Evolutionary conservation across 805 yeast species (phyloP).

Genomic region (Candida ficus): DNA sequence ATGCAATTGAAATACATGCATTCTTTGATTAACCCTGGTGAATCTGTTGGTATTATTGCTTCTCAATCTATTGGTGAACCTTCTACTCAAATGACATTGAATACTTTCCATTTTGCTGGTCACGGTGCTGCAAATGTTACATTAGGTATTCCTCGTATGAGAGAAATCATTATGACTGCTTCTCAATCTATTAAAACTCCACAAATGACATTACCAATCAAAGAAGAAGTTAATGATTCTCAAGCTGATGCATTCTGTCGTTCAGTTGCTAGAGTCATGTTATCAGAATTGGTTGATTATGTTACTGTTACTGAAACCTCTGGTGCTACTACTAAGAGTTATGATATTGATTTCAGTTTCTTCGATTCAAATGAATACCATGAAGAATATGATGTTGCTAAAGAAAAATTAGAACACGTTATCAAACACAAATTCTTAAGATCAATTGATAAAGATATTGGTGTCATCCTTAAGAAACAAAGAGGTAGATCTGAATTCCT

Average conservation of each 20-base stretch:
- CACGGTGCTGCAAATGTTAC: slow-evolving; percentile 99
- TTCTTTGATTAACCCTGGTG: slow-evolving; percentile 93
- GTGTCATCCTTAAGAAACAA: too few species aligned
- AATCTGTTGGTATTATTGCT: slow-evolving; percentile 96
- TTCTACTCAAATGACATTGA: slow-evolving; percentile 97
- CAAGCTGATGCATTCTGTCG: slow-evolving; percentile 92
- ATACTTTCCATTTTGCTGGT: slow-evolving; percentile 98
- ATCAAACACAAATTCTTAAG: slow-evolving; percentile 61
- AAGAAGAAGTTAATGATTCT: slow-evolving; percentile 72
- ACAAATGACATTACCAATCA: slow-evolving; percentile 91
- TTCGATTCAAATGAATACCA: slow-evolving; percentile 72
- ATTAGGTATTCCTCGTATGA: slow-evolving; percentile 98
- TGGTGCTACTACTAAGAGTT: slow-evolving; percentile 49
- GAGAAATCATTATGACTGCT: slow-evolving; percentile 99
- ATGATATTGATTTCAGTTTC: slow-evolving; percentile 69
- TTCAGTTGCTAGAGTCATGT: slow-evolving; percentile 74
- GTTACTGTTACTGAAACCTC: slow-evolving; percentile 87
- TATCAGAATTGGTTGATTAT: slow-evolving; percentile 84
- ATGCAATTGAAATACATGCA: slow-evolving; percentile 99
- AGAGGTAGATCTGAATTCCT: slow-evolving; percentile 47
- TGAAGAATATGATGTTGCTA: slow-evolving; percentile 83
- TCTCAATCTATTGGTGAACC: slow-evolving; percentile 99
- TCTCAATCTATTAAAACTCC: slow-evolving; percentile 96
- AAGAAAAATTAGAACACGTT: slow-evolving; percentile 69
- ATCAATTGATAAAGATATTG: too few species aligned